phyloP scores from a whole-genome alignment of 2,329 filamentous ascomycete genomes.

The Kalmusia sp. region DNA sequence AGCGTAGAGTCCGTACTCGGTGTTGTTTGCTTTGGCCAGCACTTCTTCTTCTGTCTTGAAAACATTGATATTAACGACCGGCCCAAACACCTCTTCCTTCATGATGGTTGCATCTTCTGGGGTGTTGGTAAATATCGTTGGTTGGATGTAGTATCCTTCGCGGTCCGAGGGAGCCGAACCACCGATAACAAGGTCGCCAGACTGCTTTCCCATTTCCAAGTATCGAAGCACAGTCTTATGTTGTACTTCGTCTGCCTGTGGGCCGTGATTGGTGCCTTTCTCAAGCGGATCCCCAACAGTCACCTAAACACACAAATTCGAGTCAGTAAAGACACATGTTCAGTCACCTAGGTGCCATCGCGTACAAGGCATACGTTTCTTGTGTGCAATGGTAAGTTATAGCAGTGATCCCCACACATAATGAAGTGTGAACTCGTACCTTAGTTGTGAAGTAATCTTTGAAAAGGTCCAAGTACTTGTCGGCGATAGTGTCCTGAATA shows the following conservation, averaged over 20 bases:
- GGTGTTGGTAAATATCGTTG: conserved; percentile 82
- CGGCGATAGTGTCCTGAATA: conserved; percentile 61
- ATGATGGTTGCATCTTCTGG: conserved; percentile 81
- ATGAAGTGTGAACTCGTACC: no score
- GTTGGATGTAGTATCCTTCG: conserved; percentile 62
- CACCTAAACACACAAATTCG: conserved; percentile 8
- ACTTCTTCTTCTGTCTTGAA: conserved; percentile 79
- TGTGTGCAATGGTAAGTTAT: no score
- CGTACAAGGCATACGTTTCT: no score
- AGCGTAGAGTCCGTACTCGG: conserved; percentile 85
- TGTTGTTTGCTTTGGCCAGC: conserved; percentile 79
- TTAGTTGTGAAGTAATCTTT: conserved; percentile 40
- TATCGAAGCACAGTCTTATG: conserved; percentile 56
- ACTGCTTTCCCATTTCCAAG: conserved; percentile 71
- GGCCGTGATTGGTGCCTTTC: conserved; percentile 73
- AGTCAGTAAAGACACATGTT: neutral
- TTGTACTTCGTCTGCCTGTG: conserved; percentile 60
- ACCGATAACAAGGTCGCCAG: conserved; percentile 51
- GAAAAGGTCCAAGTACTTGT: conserved; percentile 52
- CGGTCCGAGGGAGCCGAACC: conserved; percentile 36
- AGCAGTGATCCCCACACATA: no score
- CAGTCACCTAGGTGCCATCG: no score
- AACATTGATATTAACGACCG: conserved; percentile 80
- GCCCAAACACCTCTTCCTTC: conserved; percentile 83
- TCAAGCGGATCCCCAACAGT: conserved; percentile 65